Percentiles rank a stretch among this genome's conserved stretches.
phyloP scores from a whole-genome alignment of 2,329 filamentous ascomycete species.

The Calonectria hongkongensis region DNA sequence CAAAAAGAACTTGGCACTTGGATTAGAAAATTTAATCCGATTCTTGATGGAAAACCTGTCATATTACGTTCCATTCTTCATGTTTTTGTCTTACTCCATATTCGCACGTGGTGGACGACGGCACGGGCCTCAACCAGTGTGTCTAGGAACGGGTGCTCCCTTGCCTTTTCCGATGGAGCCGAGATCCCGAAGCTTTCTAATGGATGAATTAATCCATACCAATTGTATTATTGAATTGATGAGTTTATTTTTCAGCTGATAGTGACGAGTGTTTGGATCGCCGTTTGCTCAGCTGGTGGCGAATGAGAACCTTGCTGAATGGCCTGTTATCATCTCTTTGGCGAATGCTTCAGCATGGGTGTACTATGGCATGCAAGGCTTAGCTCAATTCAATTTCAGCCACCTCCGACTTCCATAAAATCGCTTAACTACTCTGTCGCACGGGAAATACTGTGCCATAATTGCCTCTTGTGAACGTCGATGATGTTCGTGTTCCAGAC shows the following conservation, averaged over 20 bases:
- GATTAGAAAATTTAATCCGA: not conserved
- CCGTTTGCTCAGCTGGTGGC: not conserved
- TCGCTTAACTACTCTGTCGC: too few species aligned
- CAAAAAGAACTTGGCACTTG: not conserved
- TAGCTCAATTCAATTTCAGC: too few species aligned
- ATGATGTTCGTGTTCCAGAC: too few species aligned
- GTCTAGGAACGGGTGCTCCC: slow-evolving; percentile 23
- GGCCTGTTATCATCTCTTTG: too few species aligned
- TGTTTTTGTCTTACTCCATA: not conserved
- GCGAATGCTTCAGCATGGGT: too few species aligned
- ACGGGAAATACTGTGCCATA: too few species aligned
- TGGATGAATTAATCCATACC: too few species aligned
- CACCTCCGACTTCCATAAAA: too few species aligned
- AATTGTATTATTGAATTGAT: too few species aligned
- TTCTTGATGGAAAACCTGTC: not conserved
- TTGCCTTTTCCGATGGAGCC: not conserved
- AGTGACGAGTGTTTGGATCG: not conserved
- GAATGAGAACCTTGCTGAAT: too few species aligned
- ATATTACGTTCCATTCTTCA: slow-evolving; percentile 10
- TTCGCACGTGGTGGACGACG: not conserved
- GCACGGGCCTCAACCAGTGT: slow-evolving; percentile 15
- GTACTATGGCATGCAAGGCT: too few species aligned
- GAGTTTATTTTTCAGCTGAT: slow-evolving; percentile 1
- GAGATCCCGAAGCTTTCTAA: not conserved
- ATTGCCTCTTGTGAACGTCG: too few species aligned